These are phyloP conservation scores for Galerina marginata DNA, from an alignment of 768 basidiomycete species.

Conservation along the genomic window DNA sequence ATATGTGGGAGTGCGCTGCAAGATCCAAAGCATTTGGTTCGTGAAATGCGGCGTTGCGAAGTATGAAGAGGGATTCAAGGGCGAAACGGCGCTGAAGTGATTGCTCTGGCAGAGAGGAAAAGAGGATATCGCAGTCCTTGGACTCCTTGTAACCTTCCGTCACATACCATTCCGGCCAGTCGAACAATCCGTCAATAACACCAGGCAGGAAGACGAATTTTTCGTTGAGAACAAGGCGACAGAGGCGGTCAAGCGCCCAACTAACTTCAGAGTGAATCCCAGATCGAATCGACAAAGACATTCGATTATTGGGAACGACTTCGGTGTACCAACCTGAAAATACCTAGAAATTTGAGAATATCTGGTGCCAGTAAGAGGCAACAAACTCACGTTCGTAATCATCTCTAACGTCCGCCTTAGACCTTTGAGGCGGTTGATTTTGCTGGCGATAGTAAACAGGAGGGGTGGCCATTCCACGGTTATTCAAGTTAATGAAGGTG, in stretches of 20 bases:
- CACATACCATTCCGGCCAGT: constrained; percentile 88
- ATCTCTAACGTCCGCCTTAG: constrained; percentile 57
- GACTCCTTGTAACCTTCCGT: constrained; percentile 58
- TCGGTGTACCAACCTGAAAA: constrained; percentile 86
- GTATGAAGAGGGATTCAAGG: constrained; percentile 82
- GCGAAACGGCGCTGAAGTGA: constrained; percentile 72
- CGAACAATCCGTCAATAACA: constrained; percentile 81
- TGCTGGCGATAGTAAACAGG: constrained; percentile 29
- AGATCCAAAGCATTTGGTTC: constrained; percentile 71
- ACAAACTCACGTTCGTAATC: constrained; percentile 73
- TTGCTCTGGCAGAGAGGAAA: constrained; percentile 56
- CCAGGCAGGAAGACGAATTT: constrained; percentile 82
- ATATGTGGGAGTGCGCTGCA: constrained; percentile 60
- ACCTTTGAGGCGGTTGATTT: constrained; percentile 26
- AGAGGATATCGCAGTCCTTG: constrained; percentile 51
- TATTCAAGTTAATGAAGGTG: constrained; percentile 30
- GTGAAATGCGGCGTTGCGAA: constrained; percentile 84
- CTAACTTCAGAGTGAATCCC: constrained; percentile 82
- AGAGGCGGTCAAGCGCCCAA: constrained; percentile 90
- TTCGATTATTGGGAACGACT: constrained; percentile 76
- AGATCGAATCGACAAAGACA: constrained; percentile 89
- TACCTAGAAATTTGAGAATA: constrained; percentile 8
- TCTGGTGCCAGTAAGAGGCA: not conserved
- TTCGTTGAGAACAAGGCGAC: constrained; percentile 81
- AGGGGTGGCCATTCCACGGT: constrained; percentile 22